Percentiles rank a stretch among this genome's conserved stretches.
These are phyloP conservation scores for Orbilia javanica DNA, from an alignment of 2,329 filamentous ascomycete species.

Conservation along the genomic window DNA sequence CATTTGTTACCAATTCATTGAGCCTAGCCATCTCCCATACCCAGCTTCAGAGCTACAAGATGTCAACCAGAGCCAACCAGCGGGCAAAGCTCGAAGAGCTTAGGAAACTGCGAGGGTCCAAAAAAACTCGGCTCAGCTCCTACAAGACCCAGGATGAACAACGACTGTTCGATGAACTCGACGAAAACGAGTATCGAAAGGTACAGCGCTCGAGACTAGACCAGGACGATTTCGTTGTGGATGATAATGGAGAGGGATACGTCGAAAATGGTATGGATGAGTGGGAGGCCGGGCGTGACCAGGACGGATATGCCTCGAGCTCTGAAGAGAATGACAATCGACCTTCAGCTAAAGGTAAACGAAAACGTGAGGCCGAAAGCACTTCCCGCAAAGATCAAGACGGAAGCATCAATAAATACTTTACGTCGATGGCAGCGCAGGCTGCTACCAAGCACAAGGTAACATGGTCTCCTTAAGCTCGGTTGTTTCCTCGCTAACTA, in stretches of 20 bases:
- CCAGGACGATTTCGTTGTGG: slow-evolving; percentile 96
- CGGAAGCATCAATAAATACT: slow-evolving; percentile 93
- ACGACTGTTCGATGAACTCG: slow-evolving; percentile 92
- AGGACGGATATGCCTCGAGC: slow-evolving; percentile 76
- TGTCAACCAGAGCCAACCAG: slow-evolving; percentile 42
- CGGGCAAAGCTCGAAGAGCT: slow-evolving; percentile 78
- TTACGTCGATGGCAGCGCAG: slow-evolving; percentile 77
- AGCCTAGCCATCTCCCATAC: not conserved
- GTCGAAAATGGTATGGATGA: slow-evolving; percentile 96
- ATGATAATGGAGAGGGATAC: slow-evolving; percentile 97
- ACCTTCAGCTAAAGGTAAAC: slow-evolving; percentile 70
- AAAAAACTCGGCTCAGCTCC: slow-evolving; percentile 88
- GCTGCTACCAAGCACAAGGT: slow-evolving; percentile 82
- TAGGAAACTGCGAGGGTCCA: slow-evolving; percentile 83
- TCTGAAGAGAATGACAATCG: slow-evolving; percentile 72
- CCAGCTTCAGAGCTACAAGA: not conserved
- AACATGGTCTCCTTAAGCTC: slow-evolving; percentile 43
- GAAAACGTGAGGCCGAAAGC: slow-evolving; percentile 87
- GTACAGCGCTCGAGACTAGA: slow-evolving; percentile 89
- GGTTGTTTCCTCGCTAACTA: not conserved
- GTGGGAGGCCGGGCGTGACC: slow-evolving; percentile 74
- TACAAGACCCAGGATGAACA: slow-evolving; percentile 89
- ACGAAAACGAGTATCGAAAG: slow-evolving; percentile 97
- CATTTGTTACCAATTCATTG: not conserved
- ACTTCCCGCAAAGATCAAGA: slow-evolving; percentile 88